Base-by-base conservation (phyloP, 2,329 filamentous ascomycete genomes). In the Aureobasidium lini region DNA sequence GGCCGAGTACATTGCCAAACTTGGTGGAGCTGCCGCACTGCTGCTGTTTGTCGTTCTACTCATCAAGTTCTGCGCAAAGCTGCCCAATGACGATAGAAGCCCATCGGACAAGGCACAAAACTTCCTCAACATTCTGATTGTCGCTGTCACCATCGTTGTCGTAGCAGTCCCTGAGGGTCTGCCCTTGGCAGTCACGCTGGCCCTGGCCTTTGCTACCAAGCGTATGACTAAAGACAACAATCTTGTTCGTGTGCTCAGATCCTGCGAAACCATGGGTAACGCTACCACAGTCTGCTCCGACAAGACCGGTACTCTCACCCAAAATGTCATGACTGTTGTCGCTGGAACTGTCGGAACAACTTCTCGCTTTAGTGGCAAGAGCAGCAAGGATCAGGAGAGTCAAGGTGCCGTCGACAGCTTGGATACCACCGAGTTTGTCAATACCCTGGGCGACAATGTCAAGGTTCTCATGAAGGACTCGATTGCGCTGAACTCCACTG, bases 21-120 rank as follows among this genome's bases (percentile, higher is more conserved):
- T 88, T 43, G 86, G 86, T 72, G 90, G 89, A 70, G 84, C 82
- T 62, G 89, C 90, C 50, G 90, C 88, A 64, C 77, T 94, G 13
- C 73, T 92, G 9, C 79, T 96, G 48, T 96, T 96, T 74, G 79
- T 93, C 48, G 87, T 95, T 47, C 79, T 96, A 13, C 84, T 96
- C 68, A 92, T 96, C 75, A 83, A 90, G 67, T 96, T 95, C 69
- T 77, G 94, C 9, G 89, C 85, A 49, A 76, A 83, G 11, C 80
- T 96, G 3, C 80, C 81, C 3, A 67, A 73, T 16, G 78, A 82
- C 60, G 64, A 68, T 3, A 75, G 75, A 1, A 80, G 80, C 0
- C 79, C 90, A 3, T 85, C 89, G 2, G 72, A 84, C 57, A 96
- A 95, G 75, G 91, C 88, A 8, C 89, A 93, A 67, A 79, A 80